A percentile compares a stretch with the other conserved stretches of the same genome.
phyloP scores from a whole-genome alignment of 2,329 filamentous ascomycete species.

The Pseudophaeomoniella oleicola region DNA sequence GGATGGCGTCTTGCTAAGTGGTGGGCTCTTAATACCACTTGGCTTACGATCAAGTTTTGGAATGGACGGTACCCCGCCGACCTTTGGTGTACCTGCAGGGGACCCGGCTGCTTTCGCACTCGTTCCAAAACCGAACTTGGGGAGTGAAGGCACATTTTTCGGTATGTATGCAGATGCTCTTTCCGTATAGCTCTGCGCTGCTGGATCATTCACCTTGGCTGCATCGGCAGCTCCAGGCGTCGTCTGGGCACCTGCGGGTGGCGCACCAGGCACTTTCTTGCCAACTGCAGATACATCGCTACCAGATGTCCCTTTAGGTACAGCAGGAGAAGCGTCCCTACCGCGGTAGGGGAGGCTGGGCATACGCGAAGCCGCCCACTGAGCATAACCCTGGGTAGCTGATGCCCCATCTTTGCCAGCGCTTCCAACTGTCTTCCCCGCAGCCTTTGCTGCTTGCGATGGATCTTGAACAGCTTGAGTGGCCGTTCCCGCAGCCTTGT shows the following conservation, averaged over 20 bases:
- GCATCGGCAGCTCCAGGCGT: slow-evolving; percentile 3
- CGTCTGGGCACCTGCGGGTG: no score
- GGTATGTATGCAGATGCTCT: slow-evolving; percentile 2
- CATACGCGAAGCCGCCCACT: slow-evolving; percentile 9
- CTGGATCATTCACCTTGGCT: slow-evolving; percentile 6
- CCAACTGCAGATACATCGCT: slow-evolving; percentile 15
- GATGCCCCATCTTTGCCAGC: slow-evolving; percentile 1
- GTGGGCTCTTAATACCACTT: neutral
- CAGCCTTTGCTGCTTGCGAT: slow-evolving; percentile 4
- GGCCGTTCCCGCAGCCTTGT: slow-evolving; percentile 5
- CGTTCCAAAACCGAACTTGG: neutral
- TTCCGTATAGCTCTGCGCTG: slow-evolving; percentile 5
- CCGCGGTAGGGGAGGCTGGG: slow-evolving; percentile 7
- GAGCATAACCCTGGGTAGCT: slow-evolving; percentile 8
- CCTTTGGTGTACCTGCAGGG: slow-evolving; percentile 1
- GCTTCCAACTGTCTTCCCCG: slow-evolving; percentile 3
- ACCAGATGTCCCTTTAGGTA: slow-evolving; percentile 19
- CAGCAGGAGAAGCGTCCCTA: slow-evolving; percentile 21
- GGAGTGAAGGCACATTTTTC: neutral
- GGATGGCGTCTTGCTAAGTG: neutral
- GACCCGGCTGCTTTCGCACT: neutral
- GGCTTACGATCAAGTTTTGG: slow-evolving; percentile 2
- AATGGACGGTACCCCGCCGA: slow-evolving; percentile 7
- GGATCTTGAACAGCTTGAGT: slow-evolving; percentile 5
- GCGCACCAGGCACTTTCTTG: slow-evolving; percentile 1